Percentiles rank a stretch among this genome's conserved stretches.
Evolutionary conservation across 805 yeast species (phyloP).

Genomic region (Yamadazyma akitaensis): DNA sequence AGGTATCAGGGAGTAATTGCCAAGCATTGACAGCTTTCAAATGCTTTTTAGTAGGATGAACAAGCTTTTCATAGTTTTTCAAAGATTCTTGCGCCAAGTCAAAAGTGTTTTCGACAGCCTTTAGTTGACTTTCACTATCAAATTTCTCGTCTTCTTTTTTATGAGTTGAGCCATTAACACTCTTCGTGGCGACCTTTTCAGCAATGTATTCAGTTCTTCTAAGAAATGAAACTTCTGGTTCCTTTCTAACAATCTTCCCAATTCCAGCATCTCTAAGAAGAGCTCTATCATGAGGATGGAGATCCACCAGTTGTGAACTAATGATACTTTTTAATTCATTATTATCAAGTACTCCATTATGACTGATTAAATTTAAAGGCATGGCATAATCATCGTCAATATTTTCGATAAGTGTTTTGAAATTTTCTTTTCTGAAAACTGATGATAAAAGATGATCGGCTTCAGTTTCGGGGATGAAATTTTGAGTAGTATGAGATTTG

Average conservation of each 20-base stretch:
- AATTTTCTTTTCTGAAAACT: conserved; percentile 70
- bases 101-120: conserved; percentile 76
- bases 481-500: conserved; percentile 45
- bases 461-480: conserved; percentile 34
- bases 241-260: conserved; percentile 39
- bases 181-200: conserved; percentile 42
- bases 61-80: conserved; percentile 42
- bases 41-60: conserved; percentile 76
- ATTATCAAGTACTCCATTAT: conserved; percentile 66
- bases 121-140: conserved; percentile 62
- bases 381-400: conserved; percentile 67
- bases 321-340: conserved; percentile 40
- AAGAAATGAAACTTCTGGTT: conserved; percentile 68
- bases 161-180: conserved; percentile 7
- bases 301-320: conserved; percentile 28
- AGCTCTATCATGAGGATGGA: conserved; percentile 76
- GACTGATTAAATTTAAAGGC: conserved; percentile 66
- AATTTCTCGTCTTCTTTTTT: conserved; percentile 29
- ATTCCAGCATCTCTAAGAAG: conserved; percentile 77
- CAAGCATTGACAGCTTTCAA: conserved; percentile 73
- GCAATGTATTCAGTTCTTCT: conserved; percentile 94
- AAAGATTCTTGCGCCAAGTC: conserved; percentile 52
- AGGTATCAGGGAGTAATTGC: conserved; percentile 85
- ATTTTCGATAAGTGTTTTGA: conserved; percentile 54
- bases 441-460: conserved; percentile 58